Evolutionary conservation across 1,139 yeast genomes (phyloP).

Genomic region (Meyerozyma athensensis): DNA sequence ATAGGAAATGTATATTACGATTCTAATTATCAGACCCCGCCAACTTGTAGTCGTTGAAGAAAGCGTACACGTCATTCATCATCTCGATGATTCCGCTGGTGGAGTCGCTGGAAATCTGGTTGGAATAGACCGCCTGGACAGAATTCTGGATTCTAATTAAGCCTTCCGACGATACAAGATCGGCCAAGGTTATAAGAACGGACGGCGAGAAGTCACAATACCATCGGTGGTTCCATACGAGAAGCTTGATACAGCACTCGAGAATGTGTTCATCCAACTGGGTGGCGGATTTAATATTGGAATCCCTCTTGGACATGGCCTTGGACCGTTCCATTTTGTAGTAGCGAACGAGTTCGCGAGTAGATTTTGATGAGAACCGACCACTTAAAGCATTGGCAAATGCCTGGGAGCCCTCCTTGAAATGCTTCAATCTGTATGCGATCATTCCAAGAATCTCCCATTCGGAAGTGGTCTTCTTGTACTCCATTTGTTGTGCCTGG

Average conservation of each 20-base stretch:
- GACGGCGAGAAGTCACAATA: constrained; percentile 82
- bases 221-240: constrained; percentile 98
- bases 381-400: constrained; percentile 72
- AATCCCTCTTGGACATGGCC: constrained; percentile 27
- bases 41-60: constrained; percentile 44
- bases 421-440: constrained; percentile 74
- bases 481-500: constrained; percentile 66
- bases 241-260: constrained; percentile 66
- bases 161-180: constrained; percentile 72
- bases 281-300: constrained; percentile 33
- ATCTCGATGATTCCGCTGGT: constrained; percentile 58
- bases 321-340: constrained; percentile 49
- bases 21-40: constrained; percentile 38
- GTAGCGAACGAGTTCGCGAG: constrained; percentile 67
- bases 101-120: constrained; percentile 24
- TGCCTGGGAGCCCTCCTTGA: constrained; percentile 77
- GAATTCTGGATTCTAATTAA: constrained; percentile 69
- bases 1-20: constrained; percentile 2
- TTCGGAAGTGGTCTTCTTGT: constrained; percentile 78
- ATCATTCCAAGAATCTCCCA: constrained; percentile 91
- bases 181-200: constrained; percentile 50
- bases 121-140: constrained; percentile 67
- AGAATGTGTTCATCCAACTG: constrained; percentile 58
- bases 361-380: constrained; percentile 77
- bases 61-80: constrained; percentile 50